Base-by-base conservation (phyloP, 495 filamentous ascomycete species). In the Trichocladium antarcticum region DNA sequence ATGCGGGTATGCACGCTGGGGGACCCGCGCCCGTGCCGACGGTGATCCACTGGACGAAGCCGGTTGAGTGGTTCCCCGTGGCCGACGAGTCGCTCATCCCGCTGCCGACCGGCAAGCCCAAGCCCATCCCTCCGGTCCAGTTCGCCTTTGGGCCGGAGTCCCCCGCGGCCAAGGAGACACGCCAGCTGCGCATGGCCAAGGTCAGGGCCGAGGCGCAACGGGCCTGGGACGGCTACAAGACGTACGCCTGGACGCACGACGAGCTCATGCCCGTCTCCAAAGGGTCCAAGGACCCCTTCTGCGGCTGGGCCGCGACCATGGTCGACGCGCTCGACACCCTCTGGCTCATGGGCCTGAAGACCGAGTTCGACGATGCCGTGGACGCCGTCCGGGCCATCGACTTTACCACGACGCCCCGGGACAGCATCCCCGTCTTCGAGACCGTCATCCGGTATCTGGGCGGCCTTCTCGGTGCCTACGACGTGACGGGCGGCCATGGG, bases 311-410 rank as follows among this genome's bases (percentile, higher is more conserved):
- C 17, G 92, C 92, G 4, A 96, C 92, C 2, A 61, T 98, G 50
- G 88, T 98, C 5, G 92, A 98, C 68, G 66, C 83, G n/a, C 69
- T 98, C 32, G 92, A 98, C 64, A 93, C 89, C 0, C 68, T 98
- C 14, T 97, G 89, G 88, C 92, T 98, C 49, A 95, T 96, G 88
- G 89, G 80, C 7, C 58, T 97, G 64, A 80, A 85, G 62, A 73
- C 85, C 6, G 89, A 97, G 55, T 98, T 97, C 62, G 79, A 89
- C 42, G 86, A 89, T 47, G 92, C 89, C 12, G 75, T 87, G 10
- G 71, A 82, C 47, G 80, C 76, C 19, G 81, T 96, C 34, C 75
- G 76, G 51, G 70, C 80, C 47, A 94, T 97, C 50, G 87, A 98
- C 65, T 98, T 98, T 54, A 95, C 85, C 0, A 89, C 83, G 7